These are phyloP conservation scores for Alternaria metachromatica DNA, from an alignment of 2,329 filamentous ascomycete species.

Conservation along the genomic window DNA sequence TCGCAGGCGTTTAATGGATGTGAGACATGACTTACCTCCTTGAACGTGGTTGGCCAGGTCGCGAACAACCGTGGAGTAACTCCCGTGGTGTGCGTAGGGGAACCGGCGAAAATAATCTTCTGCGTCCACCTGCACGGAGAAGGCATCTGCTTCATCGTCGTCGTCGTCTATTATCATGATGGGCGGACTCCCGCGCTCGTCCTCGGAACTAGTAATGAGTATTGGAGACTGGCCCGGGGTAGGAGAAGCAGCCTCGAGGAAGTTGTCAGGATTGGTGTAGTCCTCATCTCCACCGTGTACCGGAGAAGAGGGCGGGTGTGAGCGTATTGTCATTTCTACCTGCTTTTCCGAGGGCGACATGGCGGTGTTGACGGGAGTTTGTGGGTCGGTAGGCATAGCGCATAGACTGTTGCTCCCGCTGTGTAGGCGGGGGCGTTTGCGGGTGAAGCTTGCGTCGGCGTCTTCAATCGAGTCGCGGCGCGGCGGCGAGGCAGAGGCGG, in stretches of 20 bases:
- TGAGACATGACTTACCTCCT: slow-evolving; percentile 22
- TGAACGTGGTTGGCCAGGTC: slow-evolving; percentile 36
- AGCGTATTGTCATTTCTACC: slow-evolving; percentile 51
- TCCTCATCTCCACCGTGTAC: slow-evolving; percentile 24
- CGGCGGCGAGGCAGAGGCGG: slow-evolving; percentile 42
- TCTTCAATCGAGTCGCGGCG: slow-evolving; percentile 55
- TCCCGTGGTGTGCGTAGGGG: slow-evolving; percentile 31
- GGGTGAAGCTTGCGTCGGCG: slow-evolving; percentile 52
- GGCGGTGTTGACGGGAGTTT: slow-evolving; percentile 19
- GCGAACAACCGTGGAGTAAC: slow-evolving; percentile 28
- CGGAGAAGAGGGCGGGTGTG: slow-evolving; percentile 40
- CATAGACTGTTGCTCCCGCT: slow-evolving; percentile 43
- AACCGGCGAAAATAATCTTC: slow-evolving; percentile 43
- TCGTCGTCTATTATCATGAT: slow-evolving; percentile 50
- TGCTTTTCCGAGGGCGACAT: slow-evolving; percentile 28
- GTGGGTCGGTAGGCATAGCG: slow-evolving; percentile 39
- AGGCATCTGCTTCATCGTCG: slow-evolving; percentile 28
- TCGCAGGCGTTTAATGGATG: neutral
- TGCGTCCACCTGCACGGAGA: slow-evolving; percentile 30
- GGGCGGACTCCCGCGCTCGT: slow-evolving; percentile 36
- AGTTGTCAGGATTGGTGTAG: slow-evolving; percentile 14
- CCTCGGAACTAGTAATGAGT: slow-evolving; percentile 24
- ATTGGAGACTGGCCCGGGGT: slow-evolving; percentile 16
- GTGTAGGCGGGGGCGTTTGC: slow-evolving; percentile 55
- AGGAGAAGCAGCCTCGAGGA: slow-evolving; percentile 10